phyloP scores from a whole-genome alignment of 257 asterid genomes.

The Mitragyna speciosa region DNA sequence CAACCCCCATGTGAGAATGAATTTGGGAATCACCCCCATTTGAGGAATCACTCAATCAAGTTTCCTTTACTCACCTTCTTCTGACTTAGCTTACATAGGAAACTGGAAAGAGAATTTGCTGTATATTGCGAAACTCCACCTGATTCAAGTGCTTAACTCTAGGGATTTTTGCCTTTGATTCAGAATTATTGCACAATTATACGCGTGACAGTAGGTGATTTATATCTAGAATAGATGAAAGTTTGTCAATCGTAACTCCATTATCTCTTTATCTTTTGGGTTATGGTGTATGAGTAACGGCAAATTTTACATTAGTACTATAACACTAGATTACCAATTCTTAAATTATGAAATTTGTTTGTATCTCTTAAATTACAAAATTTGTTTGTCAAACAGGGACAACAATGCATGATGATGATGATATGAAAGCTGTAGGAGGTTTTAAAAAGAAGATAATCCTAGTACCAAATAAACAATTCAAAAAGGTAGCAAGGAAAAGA shows the following conservation, averaged over 20 bases:
- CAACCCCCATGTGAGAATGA: no score
- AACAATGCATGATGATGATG: slow-evolving; percentile 63
- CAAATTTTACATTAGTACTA: no score
- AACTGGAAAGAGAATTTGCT: slow-evolving; percentile 71
- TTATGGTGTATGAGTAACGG: not conserved
- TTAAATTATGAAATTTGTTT: slow-evolving; percentile 15
- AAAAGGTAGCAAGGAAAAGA: no score
- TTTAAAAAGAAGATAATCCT: no score
- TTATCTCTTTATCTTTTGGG: not conserved
- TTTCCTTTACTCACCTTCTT: not conserved
- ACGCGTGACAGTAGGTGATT: not conserved
- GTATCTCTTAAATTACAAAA: no score
- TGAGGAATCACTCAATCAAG: no score
- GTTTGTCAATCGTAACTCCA: not conserved
- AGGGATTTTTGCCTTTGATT: no score
- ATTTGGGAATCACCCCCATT: no score
- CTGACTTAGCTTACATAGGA: slow-evolving; percentile 55
- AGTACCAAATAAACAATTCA: no score
- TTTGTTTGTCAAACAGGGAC: slow-evolving; percentile 62
- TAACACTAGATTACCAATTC: not conserved
- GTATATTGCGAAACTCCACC: slow-evolving; percentile 65
- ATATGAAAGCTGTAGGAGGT: no score
- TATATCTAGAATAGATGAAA: not conserved
- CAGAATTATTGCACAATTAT: not conserved
- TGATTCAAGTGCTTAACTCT: slow-evolving; percentile 39